Evolutionary conservation across 805 yeast species (phyloP).

Genomic region (Yarrowia bubula): DNA sequence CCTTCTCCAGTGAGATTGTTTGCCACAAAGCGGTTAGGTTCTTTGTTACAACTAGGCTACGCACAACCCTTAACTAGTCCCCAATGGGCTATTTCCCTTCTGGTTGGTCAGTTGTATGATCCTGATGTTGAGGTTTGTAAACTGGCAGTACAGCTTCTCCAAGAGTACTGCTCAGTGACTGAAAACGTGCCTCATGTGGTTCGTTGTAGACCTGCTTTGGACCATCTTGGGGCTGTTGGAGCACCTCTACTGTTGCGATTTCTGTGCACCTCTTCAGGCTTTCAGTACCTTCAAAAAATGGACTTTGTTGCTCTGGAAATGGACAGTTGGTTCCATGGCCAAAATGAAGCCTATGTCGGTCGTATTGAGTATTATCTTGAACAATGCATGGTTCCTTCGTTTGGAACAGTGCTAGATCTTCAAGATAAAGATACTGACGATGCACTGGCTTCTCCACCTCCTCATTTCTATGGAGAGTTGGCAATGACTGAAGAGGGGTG

Average conservation of each 20-base stretch:
- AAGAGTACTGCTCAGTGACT: slow-evolving; percentile 50
- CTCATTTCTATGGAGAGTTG: slow-evolving; percentile 66
- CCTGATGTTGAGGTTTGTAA: slow-evolving; percentile 54
- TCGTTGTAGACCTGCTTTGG: slow-evolving; percentile 53
- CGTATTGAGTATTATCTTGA: slow-evolving; percentile 40
- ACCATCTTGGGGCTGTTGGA: slow-evolving; percentile 51
- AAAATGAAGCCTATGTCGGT: slow-evolving; percentile 38
- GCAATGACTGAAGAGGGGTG: slow-evolving; percentile 81
- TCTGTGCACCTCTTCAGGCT: slow-evolving; percentile 67
- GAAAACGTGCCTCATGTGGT: slow-evolving; percentile 53
- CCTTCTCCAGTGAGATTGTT: slow-evolving; percentile 51
- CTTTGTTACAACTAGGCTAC: slow-evolving; percentile 35
- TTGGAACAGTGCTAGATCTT: background rate
- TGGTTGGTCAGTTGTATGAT: slow-evolving; percentile 72
- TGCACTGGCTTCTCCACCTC: slow-evolving; percentile 13
- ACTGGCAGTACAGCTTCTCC: slow-evolving; percentile 54
- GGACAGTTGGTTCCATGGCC: slow-evolving; percentile 58
- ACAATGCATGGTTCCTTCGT: slow-evolving; percentile 24
- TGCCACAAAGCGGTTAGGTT: slow-evolving; percentile 55
- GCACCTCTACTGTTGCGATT: slow-evolving; percentile 61
- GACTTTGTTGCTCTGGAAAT: slow-evolving; percentile 66
- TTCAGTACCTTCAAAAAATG: slow-evolving; percentile 55
- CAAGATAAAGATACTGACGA: background rate
- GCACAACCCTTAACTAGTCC: slow-evolving; percentile 22
- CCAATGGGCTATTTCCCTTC: slow-evolving; percentile 51